Conservation (phyloP, 2,329 filamentous ascomycete species). For the Exophiala oligosperma region DNA sequence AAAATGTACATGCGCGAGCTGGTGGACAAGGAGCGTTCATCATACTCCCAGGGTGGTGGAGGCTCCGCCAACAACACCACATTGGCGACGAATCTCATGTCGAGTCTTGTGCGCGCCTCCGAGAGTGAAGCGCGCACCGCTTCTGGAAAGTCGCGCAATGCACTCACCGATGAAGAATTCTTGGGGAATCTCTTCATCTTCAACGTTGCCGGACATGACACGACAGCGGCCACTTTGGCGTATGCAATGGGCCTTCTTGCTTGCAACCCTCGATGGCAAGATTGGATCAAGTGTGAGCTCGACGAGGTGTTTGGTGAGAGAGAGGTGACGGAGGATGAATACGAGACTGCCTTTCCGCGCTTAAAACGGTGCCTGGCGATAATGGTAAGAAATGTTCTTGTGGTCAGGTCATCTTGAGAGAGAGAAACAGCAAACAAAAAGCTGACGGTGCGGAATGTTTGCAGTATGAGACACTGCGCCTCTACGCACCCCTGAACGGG, state of each 20-base stretch:
- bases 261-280: slow-evolving; percentile 10
- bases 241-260: slow-evolving; percentile 15
- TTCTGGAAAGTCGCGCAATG: background rate
- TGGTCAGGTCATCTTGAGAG: too few species aligned
- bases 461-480: slow-evolving; percentile 29
- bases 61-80: background rate
- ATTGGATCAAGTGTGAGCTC: slow-evolving; percentile 7
- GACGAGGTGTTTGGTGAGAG: slow-evolving; percentile 1
- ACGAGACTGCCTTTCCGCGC: slow-evolving; percentile 2
- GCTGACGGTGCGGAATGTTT: background rate
- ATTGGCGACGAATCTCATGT: slow-evolving; percentile 20
- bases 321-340: background rate
- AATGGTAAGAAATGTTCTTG: slow-evolving; percentile 2
- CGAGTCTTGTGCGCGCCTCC: slow-evolving; percentile 23
- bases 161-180: slow-evolving; percentile 40
- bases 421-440: background rate
- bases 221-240: slow-evolving; percentile 8
- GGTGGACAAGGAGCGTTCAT: slow-evolving; percentile 15
- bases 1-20: slow-evolving; percentile 27
- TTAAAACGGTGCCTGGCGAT: slow-evolving; percentile 8
- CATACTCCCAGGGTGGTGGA: background rate
- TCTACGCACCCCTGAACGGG: slow-evolving; percentile 24
- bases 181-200: slow-evolving; percentile 49
- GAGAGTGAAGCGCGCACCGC: background rate
- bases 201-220: slow-evolving; percentile 43